phyloP scores from a whole-genome alignment of 1,284 basidiomycete species.

The Baeospora myosura region DNA sequence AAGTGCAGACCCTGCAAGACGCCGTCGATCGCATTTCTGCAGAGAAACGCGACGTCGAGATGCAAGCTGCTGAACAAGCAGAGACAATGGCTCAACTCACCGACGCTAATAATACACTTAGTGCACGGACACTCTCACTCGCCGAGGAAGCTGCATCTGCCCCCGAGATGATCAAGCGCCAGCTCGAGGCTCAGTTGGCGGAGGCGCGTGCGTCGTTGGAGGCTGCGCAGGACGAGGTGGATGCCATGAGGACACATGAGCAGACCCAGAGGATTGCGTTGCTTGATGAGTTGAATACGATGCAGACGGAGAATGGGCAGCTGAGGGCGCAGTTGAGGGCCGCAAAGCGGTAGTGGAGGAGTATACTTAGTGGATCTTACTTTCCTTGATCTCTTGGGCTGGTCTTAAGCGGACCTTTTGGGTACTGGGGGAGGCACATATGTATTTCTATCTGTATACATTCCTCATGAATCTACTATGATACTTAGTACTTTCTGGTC shows the following conservation, averaged over 20 bases:
- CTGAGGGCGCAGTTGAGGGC: slow-evolving; percentile 63
- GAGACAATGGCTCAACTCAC: slow-evolving; percentile 65
- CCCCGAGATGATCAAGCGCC: slow-evolving; percentile 47
- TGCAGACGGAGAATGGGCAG: slow-evolving; percentile 69
- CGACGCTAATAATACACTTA: slow-evolving; percentile 71
- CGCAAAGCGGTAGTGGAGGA: slow-evolving; percentile 35
- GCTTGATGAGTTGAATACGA: slow-evolving; percentile 70
- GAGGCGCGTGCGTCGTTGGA: slow-evolving; percentile 36
- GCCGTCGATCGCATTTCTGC: slow-evolving; percentile 50
- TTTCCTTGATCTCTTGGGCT: neutral
- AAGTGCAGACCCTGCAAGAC: slow-evolving; percentile 57
- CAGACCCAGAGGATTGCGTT: slow-evolving; percentile 64
- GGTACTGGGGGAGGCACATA: no score
- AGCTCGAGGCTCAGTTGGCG: slow-evolving; percentile 45
- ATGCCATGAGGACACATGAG: slow-evolving; percentile 56
- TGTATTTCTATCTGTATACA: neutral
- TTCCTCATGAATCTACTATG: neutral
- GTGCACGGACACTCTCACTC: slow-evolving; percentile 62
- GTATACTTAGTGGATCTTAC: slow-evolving; percentile 1
- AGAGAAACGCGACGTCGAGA: slow-evolving; percentile 67
- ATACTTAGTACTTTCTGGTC: neutral
- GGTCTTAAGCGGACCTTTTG: no score
- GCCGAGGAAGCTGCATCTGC: slow-evolving; percentile 69
- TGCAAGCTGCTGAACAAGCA: slow-evolving; percentile 61
- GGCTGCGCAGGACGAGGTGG: slow-evolving; percentile 42